Conservation (phyloP, 371 early-diverging fungal species). For the Mortierella sp. region DNA sequence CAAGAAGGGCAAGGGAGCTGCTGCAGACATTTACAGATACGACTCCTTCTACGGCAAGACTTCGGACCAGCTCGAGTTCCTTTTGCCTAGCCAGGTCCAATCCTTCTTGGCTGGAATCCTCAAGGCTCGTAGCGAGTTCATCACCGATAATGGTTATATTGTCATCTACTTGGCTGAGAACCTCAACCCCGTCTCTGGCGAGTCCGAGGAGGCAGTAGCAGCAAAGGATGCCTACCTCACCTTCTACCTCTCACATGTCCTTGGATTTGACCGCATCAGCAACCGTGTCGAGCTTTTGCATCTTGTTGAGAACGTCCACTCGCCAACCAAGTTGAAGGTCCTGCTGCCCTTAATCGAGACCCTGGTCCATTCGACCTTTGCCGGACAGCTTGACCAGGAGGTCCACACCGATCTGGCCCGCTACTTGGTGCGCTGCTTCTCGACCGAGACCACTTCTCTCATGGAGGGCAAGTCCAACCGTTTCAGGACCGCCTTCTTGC, state of each 20-base stretch:
- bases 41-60: slow-evolving; percentile 68
- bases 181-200: slow-evolving; percentile 27
- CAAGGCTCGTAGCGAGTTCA: slow-evolving; percentile 62
- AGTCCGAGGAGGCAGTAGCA: slow-evolving; percentile 34
- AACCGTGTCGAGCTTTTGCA: slow-evolving; percentile 69
- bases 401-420: slow-evolving; percentile 60
- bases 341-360: slow-evolving; percentile 75
- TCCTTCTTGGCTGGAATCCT: slow-evolving; percentile 43
- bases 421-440: slow-evolving; percentile 74
- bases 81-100: slow-evolving; percentile 34
- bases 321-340: slow-evolving; percentile 72
- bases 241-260: slow-evolving; percentile 79
- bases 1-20: slow-evolving; percentile 59
- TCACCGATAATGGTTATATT: slow-evolving; percentile 60
- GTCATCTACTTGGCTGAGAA: slow-evolving; percentile 41
- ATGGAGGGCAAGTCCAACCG: slow-evolving; percentile 62
- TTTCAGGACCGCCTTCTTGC: slow-evolving; percentile 63
- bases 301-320: slow-evolving; percentile 67
- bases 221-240: slow-evolving; percentile 62
- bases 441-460: slow-evolving; percentile 64
- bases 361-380: slow-evolving; percentile 55
- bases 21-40: slow-evolving; percentile 65
- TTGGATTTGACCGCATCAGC: slow-evolving; percentile 61
- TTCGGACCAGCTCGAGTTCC: slow-evolving; percentile 50
- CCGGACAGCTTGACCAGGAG: slow-evolving; percentile 34